Evolutionary conservation across 352 stramenopile genomes (phyloP).

Genomic region (Lagenidium giganteum): DNA sequence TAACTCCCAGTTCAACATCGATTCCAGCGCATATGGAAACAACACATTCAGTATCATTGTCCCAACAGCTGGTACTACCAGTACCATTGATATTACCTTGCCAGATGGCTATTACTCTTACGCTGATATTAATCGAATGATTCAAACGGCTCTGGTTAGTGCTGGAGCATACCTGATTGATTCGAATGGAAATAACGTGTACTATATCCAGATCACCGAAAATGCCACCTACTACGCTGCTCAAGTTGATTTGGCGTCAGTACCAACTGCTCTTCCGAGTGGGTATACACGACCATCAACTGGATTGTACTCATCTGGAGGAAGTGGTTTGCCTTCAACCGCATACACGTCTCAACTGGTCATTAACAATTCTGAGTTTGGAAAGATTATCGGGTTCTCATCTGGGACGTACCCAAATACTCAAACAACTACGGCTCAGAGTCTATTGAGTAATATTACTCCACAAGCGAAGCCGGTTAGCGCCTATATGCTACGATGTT

Average conservation of each 20-base stretch:
- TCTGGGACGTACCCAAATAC: not conserved
- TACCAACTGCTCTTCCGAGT: conserved; percentile 8
- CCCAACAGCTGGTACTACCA: conserved; percentile 10
- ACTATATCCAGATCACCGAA: conserved; percentile 13
- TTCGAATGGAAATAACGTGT: conserved; percentile 8
- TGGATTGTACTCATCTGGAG: conserved; percentile 15
- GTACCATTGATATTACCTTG: conserved; percentile 10
- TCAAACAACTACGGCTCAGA: conserved; percentile 1
- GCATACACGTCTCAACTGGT: not conserved
- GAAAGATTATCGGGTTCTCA: conserved; percentile 3
- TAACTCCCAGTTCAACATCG: conserved; percentile 20
- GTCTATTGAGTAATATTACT: not conserved
- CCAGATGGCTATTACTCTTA: conserved; percentile 16
- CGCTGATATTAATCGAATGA: conserved; percentile 15
- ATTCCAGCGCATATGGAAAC: conserved; percentile 11
- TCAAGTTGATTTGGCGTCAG: conserved; percentile 10
- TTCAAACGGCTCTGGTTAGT: conserved; percentile 11
- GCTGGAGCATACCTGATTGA: conserved; percentile 21
- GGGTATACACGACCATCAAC: conserved; percentile 13
- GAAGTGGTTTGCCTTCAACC: conserved; percentile 19
- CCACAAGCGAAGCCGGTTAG: conserved; percentile 1
- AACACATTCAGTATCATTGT: conserved; percentile 15
- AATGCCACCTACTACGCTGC: conserved; percentile 17
- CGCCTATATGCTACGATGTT: not conserved
- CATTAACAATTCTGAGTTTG: conserved; percentile 1